phyloP scores from a whole-genome alignment of 1,139 yeast species.

The Protomyces pachydermus region DNA sequence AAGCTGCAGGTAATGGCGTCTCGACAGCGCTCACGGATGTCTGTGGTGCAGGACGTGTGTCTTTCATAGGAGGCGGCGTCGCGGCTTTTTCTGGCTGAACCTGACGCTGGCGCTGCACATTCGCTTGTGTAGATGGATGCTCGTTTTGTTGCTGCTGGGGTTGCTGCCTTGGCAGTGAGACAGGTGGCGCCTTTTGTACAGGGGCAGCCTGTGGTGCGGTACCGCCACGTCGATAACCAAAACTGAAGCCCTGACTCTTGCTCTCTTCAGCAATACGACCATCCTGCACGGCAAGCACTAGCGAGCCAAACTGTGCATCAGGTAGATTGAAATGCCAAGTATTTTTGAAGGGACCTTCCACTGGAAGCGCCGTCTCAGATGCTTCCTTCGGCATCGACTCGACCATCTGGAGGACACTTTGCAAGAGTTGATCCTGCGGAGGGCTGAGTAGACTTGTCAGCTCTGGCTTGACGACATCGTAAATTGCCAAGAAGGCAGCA shows the following conservation, averaged over 20 bases:
- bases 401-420: slow-evolving; percentile 56
- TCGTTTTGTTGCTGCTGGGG: slow-evolving; percentile 1
- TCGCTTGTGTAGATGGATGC: background rate
- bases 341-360: slow-evolving; percentile 57
- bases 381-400: slow-evolving; percentile 55
- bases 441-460: slow-evolving; percentile 44
- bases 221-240: slow-evolving; percentile 41
- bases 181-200: background rate
- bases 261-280: slow-evolving; percentile 46
- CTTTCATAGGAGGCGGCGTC: slow-evolving; percentile 21
- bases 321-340: slow-evolving; percentile 75
- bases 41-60: background rate
- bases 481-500: slow-evolving; percentile 57
- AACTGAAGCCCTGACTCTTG: slow-evolving; percentile 50
- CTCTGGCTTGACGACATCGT: slow-evolving; percentile 57
- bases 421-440: slow-evolving; percentile 43
- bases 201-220: slow-evolving; percentile 10
- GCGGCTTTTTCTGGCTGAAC: slow-evolving; percentile 3
- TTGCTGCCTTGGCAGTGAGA: background rate
- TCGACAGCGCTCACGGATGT: background rate
- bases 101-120: background rate
- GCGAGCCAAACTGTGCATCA: slow-evolving; percentile 50
- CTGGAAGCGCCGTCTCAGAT: slow-evolving; percentile 36
- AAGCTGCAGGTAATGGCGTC: slow-evolving; percentile 2
- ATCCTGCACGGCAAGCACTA: slow-evolving; percentile 43